Evolutionary conservation across 2,329 filamentous ascomycete genomes (phyloP), one percentile per base, ranked within the genome.

Genomic region (Pestalotiopsis sp.): DNA sequence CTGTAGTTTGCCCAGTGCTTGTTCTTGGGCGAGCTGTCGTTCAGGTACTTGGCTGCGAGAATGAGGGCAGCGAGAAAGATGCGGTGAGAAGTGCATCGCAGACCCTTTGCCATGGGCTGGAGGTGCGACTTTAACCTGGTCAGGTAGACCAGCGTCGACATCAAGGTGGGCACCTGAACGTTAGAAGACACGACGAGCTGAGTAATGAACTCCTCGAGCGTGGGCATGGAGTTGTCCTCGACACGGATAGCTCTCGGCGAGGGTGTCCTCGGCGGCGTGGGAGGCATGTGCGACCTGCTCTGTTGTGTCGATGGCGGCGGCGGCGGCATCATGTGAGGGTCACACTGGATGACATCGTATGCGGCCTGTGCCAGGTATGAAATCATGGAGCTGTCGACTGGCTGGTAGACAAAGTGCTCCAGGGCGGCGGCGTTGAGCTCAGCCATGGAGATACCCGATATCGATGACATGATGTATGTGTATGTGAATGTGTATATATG

Each of bases 1-100:
- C 92, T 97, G 86, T 98, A 99, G 76, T 91, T 92, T 73, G 96
- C 95, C 96, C 96, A 99, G 87, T 99, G 96, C 90, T 98, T 98
- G 89, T 99, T 99, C 91, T 98, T 98, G 72, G 96, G 96, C 13
- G 94, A 98, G 70, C 94, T 97, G 86, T 98, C 96, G 81, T 99
- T 98, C 75, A 98, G 88, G 81, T 98, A 98, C 90, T 99, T 99
- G 75, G 96, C 95, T 1, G 96, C 91, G 60, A 92, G 86, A 77
- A 96, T 96, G 73, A 95, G 90, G 17, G 93, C 86, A 57, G 93
- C 95, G 63, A 99, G 88, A 84, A 99, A 98, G 86, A 99, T 98
- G 76, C 96, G 92, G 85, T 99, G 96, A 61, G 95, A 94, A 27
- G 96, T 98, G 86, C 96, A 98, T 75, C 93, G 91, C 83, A 98